phyloP scores from a whole-genome alignment of 371 early-diverging fungal species.

The Capniomyces stellatus region DNA sequence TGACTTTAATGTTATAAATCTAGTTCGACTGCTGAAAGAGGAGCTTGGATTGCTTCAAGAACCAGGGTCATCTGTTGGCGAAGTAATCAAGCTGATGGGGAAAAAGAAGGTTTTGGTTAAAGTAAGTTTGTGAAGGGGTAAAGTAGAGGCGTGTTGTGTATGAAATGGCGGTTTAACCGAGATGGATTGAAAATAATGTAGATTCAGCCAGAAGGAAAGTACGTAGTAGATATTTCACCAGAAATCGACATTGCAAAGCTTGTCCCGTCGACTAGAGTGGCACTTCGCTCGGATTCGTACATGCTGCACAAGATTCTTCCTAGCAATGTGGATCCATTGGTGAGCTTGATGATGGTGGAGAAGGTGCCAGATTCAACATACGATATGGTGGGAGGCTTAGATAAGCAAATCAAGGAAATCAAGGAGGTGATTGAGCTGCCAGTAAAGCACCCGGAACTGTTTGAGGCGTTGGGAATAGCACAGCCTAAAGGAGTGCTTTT shows the following conservation, averaged over 20 bases:
- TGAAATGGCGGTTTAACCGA: no score
- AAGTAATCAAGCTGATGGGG: slow-evolving; percentile 98
- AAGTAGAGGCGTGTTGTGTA: no score
- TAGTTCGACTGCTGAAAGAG: slow-evolving; percentile 94
- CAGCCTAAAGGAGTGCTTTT: slow-evolving; percentile 98
- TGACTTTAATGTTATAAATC: neutral
- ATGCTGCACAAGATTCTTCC: slow-evolving; percentile 83
- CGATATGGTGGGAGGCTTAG: slow-evolving; percentile 98
- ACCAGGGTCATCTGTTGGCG: slow-evolving; percentile 94
- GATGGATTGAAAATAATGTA: no score
- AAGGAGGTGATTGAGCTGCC: slow-evolving; percentile 99
- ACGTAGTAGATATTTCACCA: slow-evolving; percentile 84
- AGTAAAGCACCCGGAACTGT: slow-evolving; percentile 97
- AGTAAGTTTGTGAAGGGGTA: no score
- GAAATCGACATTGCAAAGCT: slow-evolving; percentile 83
- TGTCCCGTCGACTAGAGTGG: slow-evolving; percentile 92
- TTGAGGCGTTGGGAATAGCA: slow-evolving; percentile 97
- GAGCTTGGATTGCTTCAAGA: slow-evolving; percentile 96
- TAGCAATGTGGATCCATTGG: slow-evolving; percentile 88
- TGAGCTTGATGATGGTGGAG: slow-evolving; percentile 99
- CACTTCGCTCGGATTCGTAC: slow-evolving; percentile 85
- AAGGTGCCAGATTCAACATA: slow-evolving; percentile 99
- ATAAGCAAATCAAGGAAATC: slow-evolving; percentile 99
- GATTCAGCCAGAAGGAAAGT: slow-evolving; percentile 97
- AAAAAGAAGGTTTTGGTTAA: slow-evolving; percentile 98